These are phyloP conservation scores for Rosellinia necatrix DNA, from an alignment of 2,329 filamentous ascomycete genomes.

Conservation along the genomic window DNA sequence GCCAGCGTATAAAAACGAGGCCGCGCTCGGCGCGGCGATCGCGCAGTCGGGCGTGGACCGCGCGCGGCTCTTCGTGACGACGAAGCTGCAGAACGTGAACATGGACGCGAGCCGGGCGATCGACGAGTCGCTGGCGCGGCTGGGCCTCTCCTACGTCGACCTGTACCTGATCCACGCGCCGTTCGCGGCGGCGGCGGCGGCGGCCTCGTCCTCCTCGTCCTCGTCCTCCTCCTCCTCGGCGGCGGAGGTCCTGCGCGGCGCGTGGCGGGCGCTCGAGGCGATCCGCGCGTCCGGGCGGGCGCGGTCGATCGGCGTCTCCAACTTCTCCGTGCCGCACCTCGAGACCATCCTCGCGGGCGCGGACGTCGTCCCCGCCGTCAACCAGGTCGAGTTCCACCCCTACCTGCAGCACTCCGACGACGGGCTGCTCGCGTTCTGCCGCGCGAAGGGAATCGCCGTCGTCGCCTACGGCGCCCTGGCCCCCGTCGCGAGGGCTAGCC, in stretches of 20 bases:
- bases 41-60: conserved; percentile 67
- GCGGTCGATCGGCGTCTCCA: conserved; percentile 76
- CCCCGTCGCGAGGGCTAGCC: conserved; percentile 47
- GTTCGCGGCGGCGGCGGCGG: conserved; percentile 53
- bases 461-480: conserved; percentile 62
- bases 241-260: conserved; percentile 59
- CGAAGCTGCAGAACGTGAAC: conserved; percentile 55
- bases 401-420: conserved; percentile 66
- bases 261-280: conserved; percentile 65
- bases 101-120: conserved; percentile 56
- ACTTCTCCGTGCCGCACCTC: conserved; percentile 65
- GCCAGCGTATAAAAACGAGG: conserved; percentile 66
- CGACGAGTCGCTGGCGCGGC: conserved; percentile 63
- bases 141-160: conserved; percentile 74
- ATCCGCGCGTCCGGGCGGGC: conserved; percentile 70
- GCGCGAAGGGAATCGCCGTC: conserved; percentile 60
- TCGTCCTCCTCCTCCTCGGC: no score
- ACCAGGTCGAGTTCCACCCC: conserved; percentile 83
- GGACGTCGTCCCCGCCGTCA: conserved; percentile 67
- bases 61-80: conserved; percentile 70
- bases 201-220: no score
- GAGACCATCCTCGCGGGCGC: conserved; percentile 63
- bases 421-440: conserved; percentile 61
- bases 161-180: conserved; percentile 69
- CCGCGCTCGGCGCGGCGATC: conserved; percentile 74